Evolutionary conservation across 257 asterid genomes (phyloP), one percentile per base, ranked within the genome.

Genomic region (Catharanthus roseus): DNA sequence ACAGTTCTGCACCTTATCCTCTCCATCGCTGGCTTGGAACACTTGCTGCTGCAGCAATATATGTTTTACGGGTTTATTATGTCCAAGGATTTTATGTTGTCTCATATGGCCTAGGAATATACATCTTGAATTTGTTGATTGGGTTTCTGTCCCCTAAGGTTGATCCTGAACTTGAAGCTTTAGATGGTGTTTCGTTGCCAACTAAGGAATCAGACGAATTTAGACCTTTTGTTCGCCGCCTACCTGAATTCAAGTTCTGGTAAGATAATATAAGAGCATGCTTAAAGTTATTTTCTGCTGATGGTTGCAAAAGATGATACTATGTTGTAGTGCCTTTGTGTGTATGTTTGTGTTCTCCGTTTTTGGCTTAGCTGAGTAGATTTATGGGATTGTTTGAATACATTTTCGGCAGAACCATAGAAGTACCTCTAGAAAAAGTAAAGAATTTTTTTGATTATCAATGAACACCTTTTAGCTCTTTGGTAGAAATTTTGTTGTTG

Each of bases 221-320:
- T 75, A 82, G 71, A 72, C 89, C 95, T 74, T 88, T 88, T 34
- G 70, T 77, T 53, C 89, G 85, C 55, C 85, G 91, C 67, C 83
- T 88, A 54, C 89, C 91, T 71, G 95, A 86, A 65, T 88, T 88
- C 73, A 75, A 67, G 71, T 84, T 86, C 83, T 88, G 89, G 95
- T 88, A 72, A 79, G 89, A 83, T 12, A 56, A 56, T 28, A 10
- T 55, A 34, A 1, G 29, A 23, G 33, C 33, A 23, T 49, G 55
- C 55, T 49, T 49, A 49, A 49, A 49, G 23, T 24, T 56, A 11
- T 21, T 26, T 56, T 26, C 24, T 26, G 21, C 38, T 26, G 11
- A 56, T 26, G 36, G 36, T 56, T 56, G 38, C 28, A 26, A 56
- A 26, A 56, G 36, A 13, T 26, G 29, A 12, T 31, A 28, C 21